phyloP scores from a whole-genome alignment of 1,139 yeast species.

The Pichia sp. region DNA sequence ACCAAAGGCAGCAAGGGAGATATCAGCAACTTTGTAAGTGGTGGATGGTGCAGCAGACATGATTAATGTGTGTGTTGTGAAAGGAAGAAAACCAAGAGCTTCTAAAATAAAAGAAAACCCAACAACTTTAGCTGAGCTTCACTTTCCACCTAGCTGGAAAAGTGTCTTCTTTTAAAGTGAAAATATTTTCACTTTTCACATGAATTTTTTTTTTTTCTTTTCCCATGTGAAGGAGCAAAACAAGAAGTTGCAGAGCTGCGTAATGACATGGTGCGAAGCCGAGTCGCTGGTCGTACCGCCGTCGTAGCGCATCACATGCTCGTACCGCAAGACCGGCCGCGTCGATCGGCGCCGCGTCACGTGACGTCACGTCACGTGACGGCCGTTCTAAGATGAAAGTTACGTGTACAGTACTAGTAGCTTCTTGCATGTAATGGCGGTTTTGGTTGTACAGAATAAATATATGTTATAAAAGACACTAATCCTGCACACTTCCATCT shows the following conservation, averaged over 20 bases:
- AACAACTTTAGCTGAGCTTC: too few relatives aligned
- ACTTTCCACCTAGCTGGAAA: too few relatives aligned
- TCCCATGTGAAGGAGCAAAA: neutral
- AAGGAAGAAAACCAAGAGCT: neutral
- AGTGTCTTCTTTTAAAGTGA: neutral
- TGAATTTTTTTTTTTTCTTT: neutral
- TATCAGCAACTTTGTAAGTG: constrained; percentile 95
- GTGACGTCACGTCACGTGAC: too few relatives aligned
- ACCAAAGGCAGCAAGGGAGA: constrained; percentile 98
- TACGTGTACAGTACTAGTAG: neutral
- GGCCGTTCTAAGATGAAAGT: too few relatives aligned
- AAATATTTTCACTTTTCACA: neutral
- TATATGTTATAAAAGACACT: neutral
- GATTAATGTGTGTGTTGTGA: constrained; percentile 8
- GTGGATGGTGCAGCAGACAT: constrained; percentile 55
- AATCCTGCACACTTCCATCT: constrained; percentile 68
- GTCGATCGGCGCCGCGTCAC: too few relatives aligned
- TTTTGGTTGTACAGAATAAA: neutral
- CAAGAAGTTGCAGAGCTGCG: too few relatives aligned
- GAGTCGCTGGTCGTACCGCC: too few relatives aligned
- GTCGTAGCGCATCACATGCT: too few relatives aligned
- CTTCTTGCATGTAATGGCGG: too few relatives aligned
- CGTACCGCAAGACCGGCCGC: too few relatives aligned
- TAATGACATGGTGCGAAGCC: too few relatives aligned
- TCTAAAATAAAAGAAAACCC: too few relatives aligned